A percentile compares a stretch with the other conserved stretches of the same genome.
These are phyloP conservation scores for Nakazawaea laoshanensis DNA, from an alignment of 805 yeast genomes.

Conservation along the genomic window DNA sequence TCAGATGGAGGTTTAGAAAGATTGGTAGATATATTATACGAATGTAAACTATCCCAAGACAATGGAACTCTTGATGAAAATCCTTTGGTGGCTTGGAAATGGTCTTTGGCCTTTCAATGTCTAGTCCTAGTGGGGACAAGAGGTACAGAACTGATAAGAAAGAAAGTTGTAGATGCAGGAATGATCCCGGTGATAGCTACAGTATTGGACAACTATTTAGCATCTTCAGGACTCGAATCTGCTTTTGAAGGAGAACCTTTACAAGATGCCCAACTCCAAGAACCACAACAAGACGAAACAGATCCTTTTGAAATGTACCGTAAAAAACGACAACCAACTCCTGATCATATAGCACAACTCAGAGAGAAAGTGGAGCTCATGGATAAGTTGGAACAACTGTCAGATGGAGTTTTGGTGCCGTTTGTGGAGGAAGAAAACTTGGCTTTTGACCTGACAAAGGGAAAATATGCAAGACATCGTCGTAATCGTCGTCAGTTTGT, in stretches of 20 bases:
- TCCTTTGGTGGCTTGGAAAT: conserved; percentile 85
- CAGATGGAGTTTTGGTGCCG: conserved; percentile 5
- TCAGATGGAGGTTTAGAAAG: conserved; percentile 90
- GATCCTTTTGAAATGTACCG: conserved; percentile 84
- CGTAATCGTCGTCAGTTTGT: conserved; percentile 9
- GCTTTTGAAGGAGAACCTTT: conserved; percentile 1
- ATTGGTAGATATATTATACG: conserved; percentile 75
- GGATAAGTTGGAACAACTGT: not conserved
- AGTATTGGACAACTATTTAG: conserved; percentile 74
- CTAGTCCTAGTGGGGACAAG: conserved; percentile 85
- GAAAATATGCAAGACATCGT: conserved; percentile 6
- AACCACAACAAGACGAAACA: not conserved
- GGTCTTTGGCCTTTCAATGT: conserved; percentile 94
- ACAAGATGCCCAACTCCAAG: not conserved
- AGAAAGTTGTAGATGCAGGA: conserved; percentile 86
- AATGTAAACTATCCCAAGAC: conserved; percentile 39
- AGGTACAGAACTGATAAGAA: conserved; percentile 81
- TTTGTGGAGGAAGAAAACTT: conserved; percentile 8
- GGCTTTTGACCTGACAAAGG: conserved; percentile 5
- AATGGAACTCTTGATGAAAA: conserved; percentile 22
- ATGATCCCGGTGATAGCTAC: conserved; percentile 88
- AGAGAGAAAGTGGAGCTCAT: conserved; percentile 8
- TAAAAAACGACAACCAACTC: conserved; percentile 67
- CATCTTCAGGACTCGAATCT: no score
- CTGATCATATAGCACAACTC: conserved; percentile 6